These are phyloP conservation scores for Phlebiopsis gigantea DNA, from an alignment of 768 basidiomycete genomes.

Conservation along the genomic window DNA sequence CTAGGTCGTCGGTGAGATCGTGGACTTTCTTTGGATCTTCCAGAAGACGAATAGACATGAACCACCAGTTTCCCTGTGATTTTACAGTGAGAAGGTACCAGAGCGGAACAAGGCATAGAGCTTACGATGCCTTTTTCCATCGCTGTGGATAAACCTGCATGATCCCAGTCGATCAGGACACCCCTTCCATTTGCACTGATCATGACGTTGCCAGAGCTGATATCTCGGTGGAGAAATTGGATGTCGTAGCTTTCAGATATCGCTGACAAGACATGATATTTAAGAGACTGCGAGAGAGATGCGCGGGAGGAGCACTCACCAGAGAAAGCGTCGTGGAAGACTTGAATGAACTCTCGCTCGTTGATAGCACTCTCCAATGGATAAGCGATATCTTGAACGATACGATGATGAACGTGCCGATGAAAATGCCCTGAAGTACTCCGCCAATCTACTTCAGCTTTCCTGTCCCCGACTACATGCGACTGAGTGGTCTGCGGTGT, in stretches of 20 bases:
- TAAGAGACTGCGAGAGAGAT: neutral
- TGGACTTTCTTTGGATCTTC: neutral
- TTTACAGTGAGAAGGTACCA: neutral
- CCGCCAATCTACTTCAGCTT: neutral
- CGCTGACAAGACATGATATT: neutral
- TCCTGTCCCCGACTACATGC: neutral
- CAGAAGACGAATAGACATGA: neutral
- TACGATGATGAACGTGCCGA: constrained; percentile 2
- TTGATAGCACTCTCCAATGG: neutral
- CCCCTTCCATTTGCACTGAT: neutral
- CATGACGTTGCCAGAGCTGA: constrained; percentile 12
- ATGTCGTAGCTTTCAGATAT: neutral
- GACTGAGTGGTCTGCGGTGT: neutral
- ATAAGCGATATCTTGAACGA: neutral
- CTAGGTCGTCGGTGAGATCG: constrained; percentile 1
- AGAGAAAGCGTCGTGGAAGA: constrained; percentile 3
- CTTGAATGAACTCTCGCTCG: constrained; percentile 1
- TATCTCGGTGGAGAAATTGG: constrained; percentile 7
- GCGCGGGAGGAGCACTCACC: neutral
- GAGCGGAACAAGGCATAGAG: neutral
- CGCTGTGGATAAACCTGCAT: neutral
- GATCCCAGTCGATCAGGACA: constrained; percentile 9
- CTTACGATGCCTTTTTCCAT: neutral
- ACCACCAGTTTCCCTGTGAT: neutral
- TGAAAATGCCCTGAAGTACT: neutral